Base-by-base conservation (phyloP, 169 alveolate species). In the Toxoplasma gondii region DNA sequence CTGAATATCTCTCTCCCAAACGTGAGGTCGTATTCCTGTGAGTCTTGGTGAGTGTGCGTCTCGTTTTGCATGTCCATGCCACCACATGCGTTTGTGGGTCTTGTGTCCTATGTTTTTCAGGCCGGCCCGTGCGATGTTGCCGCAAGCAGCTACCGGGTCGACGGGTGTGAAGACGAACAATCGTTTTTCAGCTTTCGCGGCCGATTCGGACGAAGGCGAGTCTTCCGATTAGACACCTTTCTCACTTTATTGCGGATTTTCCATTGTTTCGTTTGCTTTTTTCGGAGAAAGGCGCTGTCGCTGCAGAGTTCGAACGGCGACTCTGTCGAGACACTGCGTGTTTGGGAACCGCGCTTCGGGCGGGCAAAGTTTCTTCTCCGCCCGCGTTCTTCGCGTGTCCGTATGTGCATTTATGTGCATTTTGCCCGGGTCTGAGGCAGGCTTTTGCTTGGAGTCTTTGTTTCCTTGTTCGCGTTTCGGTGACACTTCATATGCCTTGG, bases 131-230 rank as follows among this genome's bases (percentile, higher is more conserved):
- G 90, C 90, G 34, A 43, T 82, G 34, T 49, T 41, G 17, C 17
- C 64, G 24, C 90, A 22, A 17, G 27, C 67, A 38, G 19, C 90
- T 4, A 36, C 17, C n/a, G 90, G 69, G 27, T 24, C 90, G 64
- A 39, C n/a, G 19, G 69, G 90, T 22, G 90, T 82, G 90, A 82
- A 82, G 90, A 82, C 90, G 67, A 43, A 38, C 38, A 82, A 82
- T 41, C 90, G 90, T 29, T 82, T 82, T 44, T 82, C 90, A 9
- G 90, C 90, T 12, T 82, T 82, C 67, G 90, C 90, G 34, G 53
- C 36, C 5, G 86, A 78, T 44, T 82, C 90, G 41, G 90, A 82
- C 67, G 90, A 44, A 10, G 90, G 67, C 19, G 90, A 82, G 17
- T 43, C 53, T 12, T 82, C 90, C 5, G 90, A 82, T 41, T 82